Evolutionary conservation across 352 stramenopile species (phyloP), one percentile per base, ranked within the genome.

Genomic region (Sclerospora graminicola): DNA sequence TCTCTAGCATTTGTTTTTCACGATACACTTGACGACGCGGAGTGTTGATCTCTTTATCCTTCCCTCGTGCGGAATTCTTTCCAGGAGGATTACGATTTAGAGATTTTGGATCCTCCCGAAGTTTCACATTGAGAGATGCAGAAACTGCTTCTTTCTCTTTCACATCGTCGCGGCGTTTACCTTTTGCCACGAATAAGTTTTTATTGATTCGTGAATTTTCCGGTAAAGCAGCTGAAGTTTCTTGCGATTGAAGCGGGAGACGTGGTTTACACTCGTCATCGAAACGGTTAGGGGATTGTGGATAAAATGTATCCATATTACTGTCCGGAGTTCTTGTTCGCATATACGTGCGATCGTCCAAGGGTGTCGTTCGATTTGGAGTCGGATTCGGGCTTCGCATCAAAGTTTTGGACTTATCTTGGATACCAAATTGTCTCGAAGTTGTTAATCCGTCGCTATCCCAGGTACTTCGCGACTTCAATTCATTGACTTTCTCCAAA

Each of bases 1-100:
- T 41, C 21, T 54, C 46, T 4, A 15, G 9, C 5, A 60, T 21
- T 21, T 63, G 51, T 43, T 84, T 88, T 44, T 88, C 68, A 6
- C 76, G 73, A 48, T 82, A 83, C 13, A 82, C 48, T 40, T 81
- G 72, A 5, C 72, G 72, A 27, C 65, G 64, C 6, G 56, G 40
- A 18, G 40, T 43, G 4, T 29, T 28, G 15, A 20, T 1, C 8
- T 26, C 20, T 36, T 64, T 69, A 1, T 70, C 44, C 31, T 33
- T 52, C 47, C 51, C 47, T 59, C 53, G 27, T 19, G 34, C 8
- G 2, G 37, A 28, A 30, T 35, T 68, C 41, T 50, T 66, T 45
- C 51, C 66, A 0, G 49, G 35, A 5, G 41, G 36, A 48, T 27
- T 55, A 8, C 48, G 57, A 39, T 20, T 70, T 31, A 38, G 54